These are phyloP conservation scores for Sarcodon aspratus DNA, from an alignment of 768 basidiomycete species.

Conservation along the genomic window DNA sequence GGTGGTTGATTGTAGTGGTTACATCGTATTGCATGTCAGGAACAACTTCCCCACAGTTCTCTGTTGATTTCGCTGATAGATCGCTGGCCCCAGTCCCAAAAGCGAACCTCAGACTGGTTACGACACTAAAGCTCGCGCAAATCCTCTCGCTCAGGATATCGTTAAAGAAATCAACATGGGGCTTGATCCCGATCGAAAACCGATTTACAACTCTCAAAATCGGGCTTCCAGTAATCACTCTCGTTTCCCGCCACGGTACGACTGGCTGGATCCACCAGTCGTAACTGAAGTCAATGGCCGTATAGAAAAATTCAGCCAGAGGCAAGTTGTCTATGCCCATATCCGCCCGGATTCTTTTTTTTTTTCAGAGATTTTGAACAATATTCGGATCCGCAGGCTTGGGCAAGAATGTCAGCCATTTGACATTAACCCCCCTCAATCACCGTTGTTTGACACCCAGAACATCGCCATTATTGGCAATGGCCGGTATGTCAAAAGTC, in stretches of 20 bases:
- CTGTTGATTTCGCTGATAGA: too few species aligned
- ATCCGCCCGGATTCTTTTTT: too few species aligned
- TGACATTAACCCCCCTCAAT: constrained; percentile 23
- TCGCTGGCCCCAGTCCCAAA: too few species aligned
- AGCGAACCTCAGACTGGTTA: too few species aligned
- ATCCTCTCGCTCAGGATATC: constrained; percentile 38
- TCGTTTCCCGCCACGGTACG: constrained; percentile 24
- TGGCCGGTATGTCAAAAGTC: constrained; percentile 26
- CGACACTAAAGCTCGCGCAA: constrained; percentile 35
- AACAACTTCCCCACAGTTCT: too few species aligned
- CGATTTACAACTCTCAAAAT: constrained; percentile 36
- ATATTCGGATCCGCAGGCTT: constrained; percentile 9
- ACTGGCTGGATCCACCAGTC: constrained; percentile 37
- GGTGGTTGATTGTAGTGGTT: too few species aligned
- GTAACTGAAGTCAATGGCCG: constrained; percentile 33
- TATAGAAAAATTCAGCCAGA: constrained; percentile 37
- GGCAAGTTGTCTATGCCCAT: too few species aligned
- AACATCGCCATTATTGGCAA: constrained; percentile 46
- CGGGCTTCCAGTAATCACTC: constrained; percentile 39
- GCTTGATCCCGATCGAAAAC: constrained; percentile 30
- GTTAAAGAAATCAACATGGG: constrained; percentile 27
- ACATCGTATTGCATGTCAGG: too few species aligned
- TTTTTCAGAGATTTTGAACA: too few species aligned
- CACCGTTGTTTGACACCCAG: constrained; percentile 34
- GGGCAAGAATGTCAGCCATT: constrained; percentile 24